A percentile compares a stretch with the other conserved stretches of the same genome.
phyloP scores from a whole-genome alignment of 768 basidiomycete species.

The Leccinum fibrillosum region DNA sequence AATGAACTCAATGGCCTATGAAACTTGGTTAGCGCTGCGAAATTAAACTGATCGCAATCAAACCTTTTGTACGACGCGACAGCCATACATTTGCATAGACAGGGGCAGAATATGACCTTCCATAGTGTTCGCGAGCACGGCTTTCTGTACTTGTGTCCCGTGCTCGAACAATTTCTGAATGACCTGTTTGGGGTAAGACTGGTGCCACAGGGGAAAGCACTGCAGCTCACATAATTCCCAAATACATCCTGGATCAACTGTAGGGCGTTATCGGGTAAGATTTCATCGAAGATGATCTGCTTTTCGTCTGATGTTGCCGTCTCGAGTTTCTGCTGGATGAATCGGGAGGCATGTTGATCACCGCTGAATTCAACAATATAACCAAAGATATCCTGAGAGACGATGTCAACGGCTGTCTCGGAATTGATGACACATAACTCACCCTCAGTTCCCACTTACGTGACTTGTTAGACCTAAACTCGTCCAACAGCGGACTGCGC shows the following conservation, averaged over 20 bases:
- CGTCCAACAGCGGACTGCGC: slow-evolving; percentile 76
- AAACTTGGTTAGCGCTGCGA: slow-evolving; percentile 2
- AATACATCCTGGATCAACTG: slow-evolving; percentile 89
- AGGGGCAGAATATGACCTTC: slow-evolving; percentile 73
- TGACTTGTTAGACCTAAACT: slow-evolving; percentile 78
- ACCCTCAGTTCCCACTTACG: slow-evolving; percentile 83
- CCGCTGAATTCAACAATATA: slow-evolving; percentile 88
- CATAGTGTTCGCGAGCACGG: slow-evolving; percentile 65
- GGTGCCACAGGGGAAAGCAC: neutral
- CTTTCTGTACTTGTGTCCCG: slow-evolving; percentile 74
- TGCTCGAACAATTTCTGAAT: slow-evolving; percentile 93
- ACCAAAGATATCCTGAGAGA: slow-evolving; percentile 74
- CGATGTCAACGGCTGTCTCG: slow-evolving; percentile 2
- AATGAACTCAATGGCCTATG: slow-evolving; percentile 80
- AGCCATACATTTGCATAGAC: slow-evolving; percentile 93
- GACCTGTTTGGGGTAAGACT: slow-evolving; percentile 49
- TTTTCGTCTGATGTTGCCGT: slow-evolving; percentile 75
- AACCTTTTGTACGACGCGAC: slow-evolving; percentile 93
- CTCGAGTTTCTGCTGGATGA: slow-evolving; percentile 89
- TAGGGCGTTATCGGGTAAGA: slow-evolving; percentile 70
- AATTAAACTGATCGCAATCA: neutral
- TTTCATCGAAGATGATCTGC: slow-evolving; percentile 80
- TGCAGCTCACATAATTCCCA: slow-evolving; percentile 81
- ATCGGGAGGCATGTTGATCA: slow-evolving; percentile 97
- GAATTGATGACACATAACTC: slow-evolving; percentile 21